phyloP scores from a whole-genome alignment of 1,284 basidiomycete species.

The Rhodotorula sp. region DNA sequence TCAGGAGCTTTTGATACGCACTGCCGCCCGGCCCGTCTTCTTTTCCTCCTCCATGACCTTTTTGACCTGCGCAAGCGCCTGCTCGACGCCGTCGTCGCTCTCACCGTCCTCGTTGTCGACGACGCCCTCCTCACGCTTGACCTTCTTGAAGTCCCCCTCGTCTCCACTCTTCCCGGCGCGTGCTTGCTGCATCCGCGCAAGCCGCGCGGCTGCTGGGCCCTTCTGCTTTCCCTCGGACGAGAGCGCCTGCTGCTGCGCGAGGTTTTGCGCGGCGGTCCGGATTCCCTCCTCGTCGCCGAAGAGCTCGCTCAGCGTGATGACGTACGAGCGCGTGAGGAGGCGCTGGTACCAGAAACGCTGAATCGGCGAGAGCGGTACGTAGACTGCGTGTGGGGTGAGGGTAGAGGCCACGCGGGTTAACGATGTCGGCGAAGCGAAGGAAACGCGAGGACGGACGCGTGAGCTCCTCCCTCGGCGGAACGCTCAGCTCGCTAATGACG shows the following conservation, averaged over 20 bases:
- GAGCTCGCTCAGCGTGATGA: conserved; percentile 57
- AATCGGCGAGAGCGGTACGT: conserved; percentile 58
- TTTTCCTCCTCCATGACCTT: conserved; percentile 24
- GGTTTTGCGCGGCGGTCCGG: conserved; percentile 3
- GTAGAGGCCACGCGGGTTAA: background rate
- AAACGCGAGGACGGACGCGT: conserved; percentile 54
- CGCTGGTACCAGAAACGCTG: conserved; percentile 66
- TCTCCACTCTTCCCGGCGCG: background rate
- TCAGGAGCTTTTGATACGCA: conserved; percentile 52
- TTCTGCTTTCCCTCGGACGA: background rate
- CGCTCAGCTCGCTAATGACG: conserved; percentile 55
- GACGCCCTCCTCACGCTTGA: background rate
- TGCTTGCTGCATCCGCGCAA: background rate
- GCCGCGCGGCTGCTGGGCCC: background rate
- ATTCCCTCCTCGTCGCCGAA: conserved; percentile 53
- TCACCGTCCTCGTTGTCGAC: background rate
- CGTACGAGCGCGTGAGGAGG: conserved; percentile 60
- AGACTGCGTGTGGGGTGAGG: conserved; percentile 17
- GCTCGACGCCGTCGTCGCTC: conserved; percentile 12
- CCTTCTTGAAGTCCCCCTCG: too few species aligned
- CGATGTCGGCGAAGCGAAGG: background rate
- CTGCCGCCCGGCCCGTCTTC: background rate
- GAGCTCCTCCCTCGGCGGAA: conserved; percentile 62
- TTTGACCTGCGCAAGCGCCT: conserved; percentile 12
- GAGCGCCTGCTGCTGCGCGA: conserved; percentile 46